Evolutionary conservation across 2,329 filamentous ascomycete species (phyloP), one percentile per base, ranked within the genome.

Genomic region (Clonostachys rhizophaga): DNA sequence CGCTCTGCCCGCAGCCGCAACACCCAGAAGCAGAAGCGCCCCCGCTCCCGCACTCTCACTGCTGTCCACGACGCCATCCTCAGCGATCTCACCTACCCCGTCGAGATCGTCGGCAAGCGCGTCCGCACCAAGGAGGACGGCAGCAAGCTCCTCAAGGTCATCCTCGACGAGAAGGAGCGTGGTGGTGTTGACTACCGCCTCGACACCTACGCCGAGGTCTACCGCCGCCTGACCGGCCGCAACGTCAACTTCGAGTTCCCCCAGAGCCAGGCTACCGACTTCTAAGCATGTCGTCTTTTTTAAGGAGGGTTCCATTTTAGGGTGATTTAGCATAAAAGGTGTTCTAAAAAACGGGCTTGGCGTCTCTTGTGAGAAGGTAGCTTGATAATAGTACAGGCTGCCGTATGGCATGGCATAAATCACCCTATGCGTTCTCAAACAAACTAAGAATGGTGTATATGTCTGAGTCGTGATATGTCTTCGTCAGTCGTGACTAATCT

Each of bases 121-220:
- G 78, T 91, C 73, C 89, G 94, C 76, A 97, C 94, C 81, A 92
- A 95, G 81, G 92, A 97, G 84, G 94, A 99, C 76, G 91, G 91
- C 75, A 86, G 82, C 86, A 97, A 97, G 89, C 78, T 90, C 71
- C 86, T 97, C 76, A 99, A 99, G 89, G 90, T 99, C 72, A 83
- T 99, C 70, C 86, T 99, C 52, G 94, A 99, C 76, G 94, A 97
- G 89, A 99, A 99, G 90, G 94, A 99, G 89, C 89, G 91, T 66
- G 92, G 91, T 68, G 91, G 91, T 74, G 92, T 99, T 64, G 94
- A 99, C 84, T 96, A 97, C 88, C 86, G 94, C 74, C 89, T 99
- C 64, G 94, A 99, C 78, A 96, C 92, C 72, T 99, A 99, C 84
- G 89, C 90, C 58, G 94, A 99, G 86, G 94, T 99, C 71, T 99